Evolutionary conservation across 2,329 filamentous ascomycete species (phyloP), one percentile per base, ranked within the genome.

Genomic region (Pleochaeta shiraiana): DNA sequence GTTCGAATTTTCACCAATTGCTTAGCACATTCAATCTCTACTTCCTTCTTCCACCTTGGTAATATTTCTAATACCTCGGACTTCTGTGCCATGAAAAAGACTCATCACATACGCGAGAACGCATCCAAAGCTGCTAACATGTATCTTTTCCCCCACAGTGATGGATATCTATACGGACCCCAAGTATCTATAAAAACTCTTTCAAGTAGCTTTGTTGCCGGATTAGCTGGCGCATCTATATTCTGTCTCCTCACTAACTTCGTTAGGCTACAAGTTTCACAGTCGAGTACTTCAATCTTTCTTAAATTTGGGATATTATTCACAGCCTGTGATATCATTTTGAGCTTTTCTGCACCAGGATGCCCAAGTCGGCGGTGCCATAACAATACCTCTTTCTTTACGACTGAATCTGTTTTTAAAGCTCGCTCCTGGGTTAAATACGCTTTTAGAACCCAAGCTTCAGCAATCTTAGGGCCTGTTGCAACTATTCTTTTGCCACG

Each of bases 121-220:
- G 16, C 47, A 26, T 53, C 47, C 24, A 53, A 14, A n/a, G 24
- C 24, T 53, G 24, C 24, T n/a, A 26, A n/a, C 47, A 53, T 53
- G 16, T 53, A 53, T 19, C 47, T 14, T 12, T 26, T 53, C 12
- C 47, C 47, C 24, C 5, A 14, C 16, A 53, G 16, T 53, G 47
- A 53, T 2, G 24, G 24, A 26, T 53, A 21, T 26, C 24, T 43
- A 4, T 43, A 43, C n/a, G 39, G 11, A 57, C 53, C 53, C 53
- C 53, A 57, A 57, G 53, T 57, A 57, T 57, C 53, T 26, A 4
- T 57, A 30, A 57, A 57, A 57, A 6, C 53, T 57, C 53, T 57
- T 30, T 57, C 7, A 12, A 57, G 53, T 57, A 21, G 6, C 53
- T 57, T 57, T 28, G 12, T 57, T 43, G 37, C 37, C 19, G 37